Evolutionary conservation across 306 rosid genomes (phyloP).

Genomic region (Cajanus cajan): DNA sequence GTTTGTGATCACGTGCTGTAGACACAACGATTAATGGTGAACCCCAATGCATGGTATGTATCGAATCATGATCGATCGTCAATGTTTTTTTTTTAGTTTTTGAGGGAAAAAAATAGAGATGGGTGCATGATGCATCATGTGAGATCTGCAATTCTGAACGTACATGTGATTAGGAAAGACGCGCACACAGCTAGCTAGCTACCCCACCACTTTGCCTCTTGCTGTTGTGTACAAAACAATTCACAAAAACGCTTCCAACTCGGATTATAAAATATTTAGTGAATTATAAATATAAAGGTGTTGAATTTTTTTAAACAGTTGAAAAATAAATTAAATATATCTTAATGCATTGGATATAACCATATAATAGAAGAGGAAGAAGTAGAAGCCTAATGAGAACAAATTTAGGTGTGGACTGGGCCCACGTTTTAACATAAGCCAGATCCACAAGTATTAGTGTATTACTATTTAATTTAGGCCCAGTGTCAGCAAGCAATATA

Average conservation of each 20-base stretch:
- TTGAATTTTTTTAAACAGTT: too few relatives aligned
- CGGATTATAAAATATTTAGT: background rate
- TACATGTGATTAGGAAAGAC: background rate
- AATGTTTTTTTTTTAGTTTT: background rate
- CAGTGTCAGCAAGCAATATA: background rate
- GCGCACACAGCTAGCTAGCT: background rate
- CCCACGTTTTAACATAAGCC: background rate
- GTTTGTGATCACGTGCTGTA: constrained; percentile 19
- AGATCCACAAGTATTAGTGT: background rate
- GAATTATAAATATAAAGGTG: too few relatives aligned
- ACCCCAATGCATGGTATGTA: background rate
- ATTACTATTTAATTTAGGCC: background rate
- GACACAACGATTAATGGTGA: constrained; percentile 31
- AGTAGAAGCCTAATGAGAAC: background rate
- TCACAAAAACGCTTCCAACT: background rate
- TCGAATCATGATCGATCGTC: background rate
- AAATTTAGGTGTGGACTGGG: background rate
- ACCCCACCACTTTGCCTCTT: background rate
- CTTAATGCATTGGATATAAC: background rate
- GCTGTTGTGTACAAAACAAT: constrained; percentile 1
- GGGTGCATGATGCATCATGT: background rate
- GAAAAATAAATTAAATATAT: too few relatives aligned
- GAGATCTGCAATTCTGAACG: constrained; percentile 24
- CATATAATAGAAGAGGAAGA: background rate
- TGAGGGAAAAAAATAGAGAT: background rate